Evolutionary conservation across 768 basidiomycete genomes (phyloP).

Genomic region (Mycena albidolilacea): DNA sequence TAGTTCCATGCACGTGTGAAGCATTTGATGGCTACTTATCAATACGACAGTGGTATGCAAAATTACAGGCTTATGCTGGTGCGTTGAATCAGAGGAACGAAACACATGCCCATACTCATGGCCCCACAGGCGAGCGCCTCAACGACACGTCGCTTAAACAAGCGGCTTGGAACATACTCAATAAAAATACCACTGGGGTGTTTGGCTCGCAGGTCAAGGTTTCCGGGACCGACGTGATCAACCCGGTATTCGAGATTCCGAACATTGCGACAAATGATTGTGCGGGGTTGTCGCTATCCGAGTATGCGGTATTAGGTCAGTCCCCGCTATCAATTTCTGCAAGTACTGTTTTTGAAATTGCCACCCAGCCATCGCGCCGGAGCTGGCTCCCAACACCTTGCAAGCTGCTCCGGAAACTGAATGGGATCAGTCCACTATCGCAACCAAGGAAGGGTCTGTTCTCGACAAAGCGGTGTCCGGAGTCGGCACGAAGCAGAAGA

Average conservation of each 20-base stretch:
- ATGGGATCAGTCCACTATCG: slow-evolving; percentile 31
- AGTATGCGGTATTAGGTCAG: slow-evolving; percentile 52
- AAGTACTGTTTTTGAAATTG: not conserved
- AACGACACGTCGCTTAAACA: slow-evolving; percentile 50
- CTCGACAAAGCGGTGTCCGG: not conserved
- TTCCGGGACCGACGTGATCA: slow-evolving; percentile 62
- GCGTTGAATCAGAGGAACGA: not conserved
- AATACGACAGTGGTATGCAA: slow-evolving; percentile 50
- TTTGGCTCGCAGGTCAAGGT: slow-evolving; percentile 56
- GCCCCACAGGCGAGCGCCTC: slow-evolving; percentile 45
- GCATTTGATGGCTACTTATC: not conserved
- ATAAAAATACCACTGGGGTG: slow-evolving; percentile 50
- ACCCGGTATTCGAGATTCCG: slow-evolving; percentile 59
- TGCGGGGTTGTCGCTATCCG: slow-evolving; percentile 49
- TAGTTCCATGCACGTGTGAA: not conserved
- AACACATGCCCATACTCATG: not conserved
- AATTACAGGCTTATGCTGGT: slow-evolving; percentile 57
- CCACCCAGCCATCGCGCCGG: slow-evolving; percentile 50
- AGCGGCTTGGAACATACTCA: slow-evolving; percentile 53
- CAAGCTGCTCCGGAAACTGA: slow-evolving; percentile 20
- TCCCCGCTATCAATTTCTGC: not conserved
- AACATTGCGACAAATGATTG: slow-evolving; percentile 56
- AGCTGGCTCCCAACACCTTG: slow-evolving; percentile 48
- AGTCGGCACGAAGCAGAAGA: slow-evolving; percentile 3
- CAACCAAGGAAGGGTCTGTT: slow-evolving; percentile 12